A percentile compares a stretch with the other conserved stretches of the same genome.
Conservation (phyloP, 73 alveolate species). For the Tetrahymena borealis region DNA sequence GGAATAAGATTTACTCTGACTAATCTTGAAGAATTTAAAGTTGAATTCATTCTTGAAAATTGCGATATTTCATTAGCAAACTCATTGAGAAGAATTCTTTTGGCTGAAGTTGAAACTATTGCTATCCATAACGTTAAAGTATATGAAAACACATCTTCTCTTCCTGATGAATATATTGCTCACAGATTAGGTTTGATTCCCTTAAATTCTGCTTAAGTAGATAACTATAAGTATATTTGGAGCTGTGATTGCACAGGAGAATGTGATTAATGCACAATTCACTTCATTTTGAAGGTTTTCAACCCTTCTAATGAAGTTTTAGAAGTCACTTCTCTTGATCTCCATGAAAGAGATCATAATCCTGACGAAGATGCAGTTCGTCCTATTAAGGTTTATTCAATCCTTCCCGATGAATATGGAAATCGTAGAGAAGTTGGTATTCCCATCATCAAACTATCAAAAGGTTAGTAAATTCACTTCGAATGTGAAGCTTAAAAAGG, state of each 20-base stretch:
- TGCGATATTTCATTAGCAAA: slow-evolving; percentile 88
- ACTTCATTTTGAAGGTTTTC: slow-evolving; percentile 61
- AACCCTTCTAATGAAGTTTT: slow-evolving; percentile 64
- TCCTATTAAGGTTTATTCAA: slow-evolving; percentile 46
- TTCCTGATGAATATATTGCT: slow-evolving; percentile 86
- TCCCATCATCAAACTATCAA: slow-evolving; percentile 78
- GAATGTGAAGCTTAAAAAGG: slow-evolving; percentile 88
- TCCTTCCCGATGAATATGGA: slow-evolving; percentile 55
- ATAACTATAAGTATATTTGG: slow-evolving; percentile 67
- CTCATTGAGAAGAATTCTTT: slow-evolving; percentile 84
- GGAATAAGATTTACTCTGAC: neutral
- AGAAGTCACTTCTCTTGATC: slow-evolving; percentile 79
- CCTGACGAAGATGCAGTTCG: slow-evolving; percentile 34
- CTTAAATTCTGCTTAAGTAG: slow-evolving; percentile 49
- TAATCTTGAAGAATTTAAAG: slow-evolving; percentile 47
- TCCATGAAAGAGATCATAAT: slow-evolving; percentile 52
- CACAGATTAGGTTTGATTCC: slow-evolving; percentile 92
- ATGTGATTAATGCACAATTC: slow-evolving; percentile 72
- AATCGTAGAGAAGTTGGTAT: slow-evolving; percentile 71
- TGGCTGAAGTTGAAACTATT: slow-evolving; percentile 89
- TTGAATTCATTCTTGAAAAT: slow-evolving; percentile 72
- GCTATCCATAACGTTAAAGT: slow-evolving; percentile 90
- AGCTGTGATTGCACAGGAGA: slow-evolving; percentile 60
- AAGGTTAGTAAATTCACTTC: slow-evolving; percentile 79
- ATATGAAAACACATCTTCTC: slow-evolving; percentile 80